Conservation (phyloP, 2,329 filamentous ascomycete species). For the Raffaelea albimanens region DNA sequence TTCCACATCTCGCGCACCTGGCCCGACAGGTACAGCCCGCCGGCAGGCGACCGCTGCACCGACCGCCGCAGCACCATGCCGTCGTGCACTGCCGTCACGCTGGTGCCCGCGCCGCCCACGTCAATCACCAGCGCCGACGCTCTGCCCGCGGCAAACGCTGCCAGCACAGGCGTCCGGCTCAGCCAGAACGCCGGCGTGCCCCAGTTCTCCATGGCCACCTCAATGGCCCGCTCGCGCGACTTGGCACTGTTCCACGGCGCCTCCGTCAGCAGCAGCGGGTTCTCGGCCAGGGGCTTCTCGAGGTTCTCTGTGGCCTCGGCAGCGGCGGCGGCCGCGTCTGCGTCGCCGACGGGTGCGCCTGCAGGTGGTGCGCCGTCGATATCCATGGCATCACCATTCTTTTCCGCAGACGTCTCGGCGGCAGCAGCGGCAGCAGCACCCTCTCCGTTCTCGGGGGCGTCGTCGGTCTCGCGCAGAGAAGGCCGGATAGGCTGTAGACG, state of each 20-base stretch:
- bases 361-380: too few relatives aligned
- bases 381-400: conserved; percentile 51
- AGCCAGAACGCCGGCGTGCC: conserved; percentile 92
- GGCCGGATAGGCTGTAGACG: conserved; percentile 66
- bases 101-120: conserved; percentile 79
- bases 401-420: conserved; percentile 37
- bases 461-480: background rate
- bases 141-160: conserved; percentile 88
- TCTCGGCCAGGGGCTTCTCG: conserved; percentile 76
- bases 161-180: conserved; percentile 77
- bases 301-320: conserved; percentile 36
- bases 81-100: conserved; percentile 85
- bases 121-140: conserved; percentile 88
- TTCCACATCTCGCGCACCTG: conserved; percentile 79
- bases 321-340: conserved; percentile 47
- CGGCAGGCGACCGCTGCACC: conserved; percentile 74
- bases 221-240: conserved; percentile 84
- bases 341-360: conserved; percentile 50
- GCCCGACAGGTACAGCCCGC: conserved; percentile 80
- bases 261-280: conserved; percentile 87
- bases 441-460: too few relatives aligned
- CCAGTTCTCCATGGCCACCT: conserved; percentile 96
- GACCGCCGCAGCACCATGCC: conserved; percentile 90
- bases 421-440: background rate
- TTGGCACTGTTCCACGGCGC: conserved; percentile 86